These are phyloP conservation scores for Cystobasidium tubakii DNA, from an alignment of 768 basidiomycete genomes.

Conservation along the genomic window DNA sequence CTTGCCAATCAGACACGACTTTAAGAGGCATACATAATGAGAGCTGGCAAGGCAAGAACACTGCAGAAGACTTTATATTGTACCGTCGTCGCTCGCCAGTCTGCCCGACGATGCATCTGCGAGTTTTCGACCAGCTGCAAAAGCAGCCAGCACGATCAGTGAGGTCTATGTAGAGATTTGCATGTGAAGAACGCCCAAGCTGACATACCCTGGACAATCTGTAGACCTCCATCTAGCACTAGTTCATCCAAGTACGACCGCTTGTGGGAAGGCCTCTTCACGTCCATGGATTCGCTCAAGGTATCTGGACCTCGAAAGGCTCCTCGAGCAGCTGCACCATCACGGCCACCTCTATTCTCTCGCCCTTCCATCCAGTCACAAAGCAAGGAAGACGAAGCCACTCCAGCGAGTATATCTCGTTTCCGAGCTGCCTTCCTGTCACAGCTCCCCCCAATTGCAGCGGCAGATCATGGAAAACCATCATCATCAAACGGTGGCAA, in stretches of 20 bases:
- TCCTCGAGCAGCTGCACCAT: not conserved
- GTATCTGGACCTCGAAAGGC: not conserved
- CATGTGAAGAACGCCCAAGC: too few relatives aligned
- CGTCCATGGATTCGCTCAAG: not conserved
- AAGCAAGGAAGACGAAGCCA: not conserved
- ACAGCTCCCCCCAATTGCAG: not conserved
- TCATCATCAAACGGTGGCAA: not conserved
- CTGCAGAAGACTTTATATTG: not conserved
- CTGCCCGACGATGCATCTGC: not conserved
- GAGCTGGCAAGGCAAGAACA: constrained; percentile 2
- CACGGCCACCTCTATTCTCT: not conserved
- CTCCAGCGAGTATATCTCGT: not conserved
- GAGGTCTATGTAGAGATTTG: not conserved
- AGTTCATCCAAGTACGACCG: not conserved
- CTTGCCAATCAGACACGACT: not conserved
- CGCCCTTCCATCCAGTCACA: not conserved
- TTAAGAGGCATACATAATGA: not conserved
- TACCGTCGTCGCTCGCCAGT: not conserved
- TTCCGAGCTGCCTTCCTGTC: not conserved
- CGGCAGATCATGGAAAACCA: not conserved
- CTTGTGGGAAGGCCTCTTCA: not conserved
- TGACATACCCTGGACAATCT: too few relatives aligned
- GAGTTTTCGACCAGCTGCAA: not conserved
- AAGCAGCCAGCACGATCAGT: constrained; percentile 8
- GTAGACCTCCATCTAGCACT: not conserved